phyloP scores from a whole-genome alignment of 2,329 filamentous ascomycete species.

The Claviceps cyperi region DNA sequence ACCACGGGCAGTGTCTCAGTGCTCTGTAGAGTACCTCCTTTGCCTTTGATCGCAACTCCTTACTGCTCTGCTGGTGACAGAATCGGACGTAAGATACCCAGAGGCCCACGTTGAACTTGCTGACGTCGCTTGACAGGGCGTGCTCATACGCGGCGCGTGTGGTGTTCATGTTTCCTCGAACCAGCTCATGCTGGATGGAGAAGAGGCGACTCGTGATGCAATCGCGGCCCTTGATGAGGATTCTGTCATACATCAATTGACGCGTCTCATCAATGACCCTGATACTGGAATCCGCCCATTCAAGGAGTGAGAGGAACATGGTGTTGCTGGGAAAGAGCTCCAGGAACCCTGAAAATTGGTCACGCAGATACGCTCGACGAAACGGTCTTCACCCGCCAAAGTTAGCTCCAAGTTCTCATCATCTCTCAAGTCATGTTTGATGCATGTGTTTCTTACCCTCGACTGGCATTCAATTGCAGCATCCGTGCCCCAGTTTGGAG shows the following conservation, averaged over 20 bases:
- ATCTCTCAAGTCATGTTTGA: neutral
- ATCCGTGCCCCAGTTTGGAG: slow-evolving; percentile 56
- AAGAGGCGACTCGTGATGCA: slow-evolving; percentile 31
- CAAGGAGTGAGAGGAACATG: slow-evolving; percentile 56
- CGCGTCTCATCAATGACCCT: slow-evolving; percentile 65
- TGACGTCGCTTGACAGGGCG: slow-evolving; percentile 27
- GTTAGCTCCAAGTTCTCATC: neutral
- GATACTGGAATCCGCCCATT: slow-evolving; percentile 59
- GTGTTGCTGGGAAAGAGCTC: slow-evolving; percentile 58
- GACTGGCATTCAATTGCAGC: slow-evolving; percentile 49
- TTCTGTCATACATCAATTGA: slow-evolving; percentile 42
- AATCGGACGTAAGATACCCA: slow-evolving; percentile 39
- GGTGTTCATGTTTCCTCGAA: slow-evolving; percentile 33
- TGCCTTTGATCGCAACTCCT: slow-evolving; percentile 24
- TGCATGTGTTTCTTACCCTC: slow-evolving; percentile 27
- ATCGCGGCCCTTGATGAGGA: slow-evolving; percentile 27
- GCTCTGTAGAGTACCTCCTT: slow-evolving; percentile 35
- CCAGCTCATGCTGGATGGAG: slow-evolving; percentile 36
- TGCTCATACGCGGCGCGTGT: slow-evolving; percentile 36
- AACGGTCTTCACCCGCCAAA: slow-evolving; percentile 35
- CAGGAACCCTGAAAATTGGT: slow-evolving; percentile 46
- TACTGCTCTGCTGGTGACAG: slow-evolving; percentile 18
- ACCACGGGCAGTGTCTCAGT: slow-evolving; percentile 32
- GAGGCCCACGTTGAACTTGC: slow-evolving; percentile 26
- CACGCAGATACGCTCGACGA: slow-evolving; percentile 50